Evolutionary conservation across 441 rosid species (phyloP), one percentile per base, ranked within the genome.

Genomic region (Theobroma grandiflorum): DNA sequence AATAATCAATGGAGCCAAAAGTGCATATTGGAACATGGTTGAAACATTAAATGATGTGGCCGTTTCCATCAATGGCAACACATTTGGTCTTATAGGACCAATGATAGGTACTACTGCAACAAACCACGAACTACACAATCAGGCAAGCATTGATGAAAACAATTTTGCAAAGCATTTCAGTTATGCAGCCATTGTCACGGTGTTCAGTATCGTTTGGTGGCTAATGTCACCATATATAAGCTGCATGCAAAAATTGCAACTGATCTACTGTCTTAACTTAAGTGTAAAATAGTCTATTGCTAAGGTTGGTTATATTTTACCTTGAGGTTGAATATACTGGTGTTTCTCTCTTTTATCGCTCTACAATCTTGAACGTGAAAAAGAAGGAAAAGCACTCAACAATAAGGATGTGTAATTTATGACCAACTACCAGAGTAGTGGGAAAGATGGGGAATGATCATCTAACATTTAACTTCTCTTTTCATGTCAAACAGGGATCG

Each of bases 21-120:
- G 31, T 57, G 62, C 62, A 57, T 43, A 45, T 20, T 43, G 18
- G 16, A 43, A 3, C 52, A 43, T 6, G 11, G n/a, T 45, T 45
- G 72, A 67, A n/a, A 42, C 9, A 12, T 43, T 38, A 20, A 20
- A 63, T 15, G 7, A 15, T 7, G 31, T 20, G 31, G 69, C 45
- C 2, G 8, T 64, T 57, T 61, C 65, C 47, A 18, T 64, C 22
- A 8, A 15, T 37, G 47, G 47, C 69, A 15, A 63, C 42, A 63
- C 37, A 33, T 8, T 20, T 20, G 8, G 18, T 40, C 49, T 65
- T 40, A 66, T 40, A 38, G 33, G 47, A 16, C 18, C 26, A 65
- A 2, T 18, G 72, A 67, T 67, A n/a, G n/a, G 35, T 42, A 52
- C 33, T 43, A 22, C 52, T 68, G 72, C 72, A 68, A 45, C 22